Evolutionary conservation across 192 early-diverging fungal genomes (phyloP), one percentile per base, ranked within the genome.

Genomic region (Backusella tuberculispora): DNA sequence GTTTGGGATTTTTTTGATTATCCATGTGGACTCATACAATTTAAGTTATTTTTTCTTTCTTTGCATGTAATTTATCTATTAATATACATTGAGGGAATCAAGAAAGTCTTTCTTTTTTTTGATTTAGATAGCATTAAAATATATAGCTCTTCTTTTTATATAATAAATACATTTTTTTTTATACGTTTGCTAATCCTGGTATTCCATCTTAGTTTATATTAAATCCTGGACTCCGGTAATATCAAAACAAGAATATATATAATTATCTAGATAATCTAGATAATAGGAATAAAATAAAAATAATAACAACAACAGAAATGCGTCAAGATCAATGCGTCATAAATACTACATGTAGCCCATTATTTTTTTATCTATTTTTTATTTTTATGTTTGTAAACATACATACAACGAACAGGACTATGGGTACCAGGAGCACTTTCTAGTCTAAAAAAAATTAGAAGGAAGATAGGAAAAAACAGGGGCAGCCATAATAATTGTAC

Each of bases 401-500:
- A 60, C 53, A 60, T 60, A 60, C 53, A 56, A 26, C 21, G 53
- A 60, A 21, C 53, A 60, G 53, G 21, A 60, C 3, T 13, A 26
- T 60, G 21, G 53, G 53, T 8, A 12, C 53, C n/a, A 60, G 53
- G 53, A 56, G 53, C 53, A 56, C 53, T 24, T 43, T 43, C 10
- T 56, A 56, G 53, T 56, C 53, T 56, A 8, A 56, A 56, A 56
- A 56, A 56, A 56, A 10, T 4, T 24, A 24, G 21, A 24, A 8
- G 5, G 50, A 21, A 56, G 53, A 60, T 60, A 60, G 53, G 53
- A 26, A 53, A 50, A 56, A 56, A 56, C 24, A 56, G 53, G 53
- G 53, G 53, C 19, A 56, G 21, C 21, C 53, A 56, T 56, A 56
- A 56, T 56, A 56, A n/a, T 24, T 56, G 53, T 56, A 56, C 53